Evolutionary conservation across 331 rosid species (phyloP), one percentile per base, ranked within the genome.

Genomic region (Acacia pycnantha): DNA sequence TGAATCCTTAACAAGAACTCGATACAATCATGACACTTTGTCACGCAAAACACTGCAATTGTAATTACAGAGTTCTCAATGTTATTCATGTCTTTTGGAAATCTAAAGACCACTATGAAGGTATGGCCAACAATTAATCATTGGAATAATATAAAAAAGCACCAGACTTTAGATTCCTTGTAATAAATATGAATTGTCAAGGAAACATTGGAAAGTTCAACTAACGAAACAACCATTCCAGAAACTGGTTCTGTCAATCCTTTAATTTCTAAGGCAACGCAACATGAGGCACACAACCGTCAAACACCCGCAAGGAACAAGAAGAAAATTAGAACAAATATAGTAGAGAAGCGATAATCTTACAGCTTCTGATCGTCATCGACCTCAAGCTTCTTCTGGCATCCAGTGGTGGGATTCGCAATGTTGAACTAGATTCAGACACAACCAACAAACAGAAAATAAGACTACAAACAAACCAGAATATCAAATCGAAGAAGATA

Each of bases 301-400:
- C 4, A 8, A 3, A 3, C 48, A 40, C 73, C 29, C 29, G 14
- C 18, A n/a, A 2, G 1, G 14, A 43, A 70, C 35, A 5, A 27
- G 9, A 12, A 6, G 14, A n/a, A 43, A 70, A 12, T 70, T 16
- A 16, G 16, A 68, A 29, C 19, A 29, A 4, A 29, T 21, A 70
- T n/a, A 70, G 13, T n/a, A 48, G 19, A 18, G 31, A 29, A 18
- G 29, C 16, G 16, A 73, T 11, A 5, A 22, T 47, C 47, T 35
- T 82, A 90, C 87, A 90, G 90, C 70, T 86, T 90, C 53, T 82
- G 84, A 62, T 84, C 93, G 54, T 90, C 91, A 51, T 88, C 93
- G 64, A 90, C 83, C 73, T 90, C 90, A 4, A 90, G 88, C 84
- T 87, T 90, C 84, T 90, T 88, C 75, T 90, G 89, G 85, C 93